Percentiles rank a stretch among this genome's conserved stretches.
Evolutionary conservation across 1,284 basidiomycete species (phyloP).

Genomic region (Cutaneotrichosporon sp.): DNA sequence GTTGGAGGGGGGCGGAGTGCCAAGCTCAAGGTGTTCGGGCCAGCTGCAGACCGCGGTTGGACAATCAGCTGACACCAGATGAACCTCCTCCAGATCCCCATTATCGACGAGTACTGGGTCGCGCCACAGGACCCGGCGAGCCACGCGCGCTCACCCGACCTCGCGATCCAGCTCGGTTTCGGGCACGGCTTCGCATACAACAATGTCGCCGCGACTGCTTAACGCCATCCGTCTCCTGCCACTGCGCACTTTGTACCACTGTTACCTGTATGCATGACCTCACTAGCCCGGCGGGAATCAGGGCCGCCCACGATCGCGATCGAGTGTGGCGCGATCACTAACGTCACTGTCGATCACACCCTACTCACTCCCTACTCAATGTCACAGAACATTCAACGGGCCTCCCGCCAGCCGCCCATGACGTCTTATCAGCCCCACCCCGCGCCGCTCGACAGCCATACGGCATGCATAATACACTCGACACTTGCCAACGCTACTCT

Average conservation of each 20-base stretch:
- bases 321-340: background rate
- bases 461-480: conserved; percentile 1
- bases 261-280: background rate
- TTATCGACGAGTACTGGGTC: conserved; percentile 81
- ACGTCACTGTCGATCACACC: background rate
- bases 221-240: background rate
- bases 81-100: conserved; percentile 93
- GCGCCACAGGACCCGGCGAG: conserved; percentile 57
- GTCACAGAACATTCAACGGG: no score
- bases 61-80: conserved; percentile 52
- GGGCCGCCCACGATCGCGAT: background rate
- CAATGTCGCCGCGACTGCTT: conserved; percentile 10
- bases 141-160: conserved; percentile 47
- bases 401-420: background rate
- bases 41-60: background rate
- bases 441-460: background rate
- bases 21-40: background rate
- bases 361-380: no score
- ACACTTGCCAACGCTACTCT: background rate
- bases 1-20: background rate
- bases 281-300: background rate
- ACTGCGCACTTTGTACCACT: background rate
- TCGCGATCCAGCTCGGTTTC: conserved; percentile 50
- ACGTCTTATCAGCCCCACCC: background rate
- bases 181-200: conserved; percentile 34